Evolutionary conservation across 352 stramenopile genomes (phyloP), one percentile per base, ranked within the genome.

Genomic region (Phytophthora tentaculata): DNA sequence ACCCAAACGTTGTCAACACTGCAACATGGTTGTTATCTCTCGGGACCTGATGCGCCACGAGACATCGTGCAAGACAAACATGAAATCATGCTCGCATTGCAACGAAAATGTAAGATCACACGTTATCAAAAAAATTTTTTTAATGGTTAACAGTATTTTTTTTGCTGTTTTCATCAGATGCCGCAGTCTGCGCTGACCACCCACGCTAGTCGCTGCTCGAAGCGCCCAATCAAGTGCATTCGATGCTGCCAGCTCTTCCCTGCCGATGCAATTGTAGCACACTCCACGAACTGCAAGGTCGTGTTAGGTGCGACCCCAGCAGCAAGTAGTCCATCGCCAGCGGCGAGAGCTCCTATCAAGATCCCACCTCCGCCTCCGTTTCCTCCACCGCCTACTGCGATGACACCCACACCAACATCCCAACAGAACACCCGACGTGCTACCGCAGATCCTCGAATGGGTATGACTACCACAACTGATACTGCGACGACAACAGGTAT

Each of bases 201-300:
- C 0, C 86, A 94, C 62, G 79, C 79, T 19, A 73, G 74, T 44
- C 80, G 84, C 28, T 94, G 86, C 24, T 72, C 81, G 9, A 92
- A 92, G 66, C 81, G 86, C 2, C 84, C 84, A 3, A 92, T 94
- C 63, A 94, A 94, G 59, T 92, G 86, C 45, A 92, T 92, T 71
- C 86, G 86, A 19, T 94, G 86, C 62, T 90, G 80, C 29, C 80
- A 94, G 52, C 73, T 89, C 35, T 92, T 92, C 51, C 81, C 86
- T 14, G 84, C 86, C 0, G 86, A 94, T 53, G 69, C 78, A 17
- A 92, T 92, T 37, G 84, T 92, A 39, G 74, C 79, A 1, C 86
- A 94, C 57, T 91, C 83, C 7, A 91, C 80, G 0, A 87, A 64
- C 39, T 94, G 86, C 73, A 91, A 88, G 41, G 87, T 79, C 28